Evolutionary conservation across 257 asterid genomes (phyloP), one percentile per base, ranked within the genome.

Genomic region (Nicotiana paniculata): DNA sequence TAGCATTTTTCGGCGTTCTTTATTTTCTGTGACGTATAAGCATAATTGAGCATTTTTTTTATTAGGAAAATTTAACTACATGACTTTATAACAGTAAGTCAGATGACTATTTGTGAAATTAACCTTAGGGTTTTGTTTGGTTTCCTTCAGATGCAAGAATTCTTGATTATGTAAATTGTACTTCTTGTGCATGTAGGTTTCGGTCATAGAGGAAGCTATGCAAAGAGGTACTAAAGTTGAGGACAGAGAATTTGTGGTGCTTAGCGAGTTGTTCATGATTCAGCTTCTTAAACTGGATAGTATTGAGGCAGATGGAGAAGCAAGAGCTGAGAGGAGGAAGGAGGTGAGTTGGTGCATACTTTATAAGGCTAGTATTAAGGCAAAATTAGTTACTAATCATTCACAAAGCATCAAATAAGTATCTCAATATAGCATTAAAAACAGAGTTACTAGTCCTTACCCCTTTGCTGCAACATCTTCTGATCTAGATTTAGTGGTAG

Each of bases 181-280:
- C 17, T 57, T 24, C 28, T 3, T 32, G 65, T 76, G 51, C 58
- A 16, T 33, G 32, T 67, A 86, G 88, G 86, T 83, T 77, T 24
- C 63, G 54, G 79, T 48, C 33, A n/a, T 86, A 66, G 88, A 81
- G 81, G 51, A 28, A 51, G 81, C 78, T 66, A 12, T 83, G 83
- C 51, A 83, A 35, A 86, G 53, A 30, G 85, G 88, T 1, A 28
- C 4, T 3, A 67, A 18, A 35, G 72, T 86, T 35, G 64, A 61
- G 65, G 86, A 86, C 13, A 77, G 66, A 66, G 85, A 86, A 15
- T 81, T 86, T 81, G 39, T 77, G 3, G 83, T 83, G 39, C 58
- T 86, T 51, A 67, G 83, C 30, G 88, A 86, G 79, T 83, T 81
- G 83, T 77, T 86, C 6, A 86, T 86, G 86, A 68, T 81, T 74